phyloP scores from a whole-genome alignment of 2,329 filamentous ascomycete species.

The Penicillium sp. region DNA sequence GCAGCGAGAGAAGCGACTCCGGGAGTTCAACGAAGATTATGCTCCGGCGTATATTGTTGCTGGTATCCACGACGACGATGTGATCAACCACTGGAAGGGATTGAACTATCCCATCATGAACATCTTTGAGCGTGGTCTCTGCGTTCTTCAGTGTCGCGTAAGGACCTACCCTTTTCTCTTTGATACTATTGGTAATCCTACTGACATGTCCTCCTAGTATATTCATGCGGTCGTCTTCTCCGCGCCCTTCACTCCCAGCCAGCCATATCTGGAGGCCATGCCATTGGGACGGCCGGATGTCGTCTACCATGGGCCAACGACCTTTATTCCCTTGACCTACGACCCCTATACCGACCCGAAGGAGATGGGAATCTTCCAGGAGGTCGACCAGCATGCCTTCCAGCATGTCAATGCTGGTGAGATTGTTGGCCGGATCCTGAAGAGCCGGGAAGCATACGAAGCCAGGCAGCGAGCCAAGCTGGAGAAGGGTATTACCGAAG shows the following conservation, averaged over 20 bases:
- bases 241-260: slow-evolving; percentile 83
- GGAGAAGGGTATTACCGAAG: slow-evolving; percentile 78
- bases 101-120: slow-evolving; percentile 99
- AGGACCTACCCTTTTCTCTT: slow-evolving; percentile 28
- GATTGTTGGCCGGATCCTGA: slow-evolving; percentile 88
- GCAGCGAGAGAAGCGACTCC: slow-evolving; percentile 62
- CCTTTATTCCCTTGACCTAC: slow-evolving; percentile 77
- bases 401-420: slow-evolving; percentile 86
- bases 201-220: slow-evolving; percentile 60
- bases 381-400: slow-evolving; percentile 77
- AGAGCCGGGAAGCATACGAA: slow-evolving; percentile 83
- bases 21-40: slow-evolving; percentile 70
- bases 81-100: slow-evolving; percentile 96
- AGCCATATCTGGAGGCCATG: slow-evolving; percentile 71
- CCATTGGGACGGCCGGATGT: slow-evolving; percentile 74
- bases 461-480: slow-evolving; percentile 88
- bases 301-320: slow-evolving; percentile 95
- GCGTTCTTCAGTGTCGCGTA: slow-evolving; percentile 91
- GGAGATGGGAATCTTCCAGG: slow-evolving; percentile 77
- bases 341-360: slow-evolving; percentile 82
- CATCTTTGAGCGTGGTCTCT: slow-evolving; percentile 92
- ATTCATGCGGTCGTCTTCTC: slow-evolving; percentile 86
- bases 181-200: neutral
- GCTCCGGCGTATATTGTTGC: slow-evolving; percentile 84
- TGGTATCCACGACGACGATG: slow-evolving; percentile 89